Conservation (phyloP, 257 asterid species). For the Eustoma russellianum region DNA sequence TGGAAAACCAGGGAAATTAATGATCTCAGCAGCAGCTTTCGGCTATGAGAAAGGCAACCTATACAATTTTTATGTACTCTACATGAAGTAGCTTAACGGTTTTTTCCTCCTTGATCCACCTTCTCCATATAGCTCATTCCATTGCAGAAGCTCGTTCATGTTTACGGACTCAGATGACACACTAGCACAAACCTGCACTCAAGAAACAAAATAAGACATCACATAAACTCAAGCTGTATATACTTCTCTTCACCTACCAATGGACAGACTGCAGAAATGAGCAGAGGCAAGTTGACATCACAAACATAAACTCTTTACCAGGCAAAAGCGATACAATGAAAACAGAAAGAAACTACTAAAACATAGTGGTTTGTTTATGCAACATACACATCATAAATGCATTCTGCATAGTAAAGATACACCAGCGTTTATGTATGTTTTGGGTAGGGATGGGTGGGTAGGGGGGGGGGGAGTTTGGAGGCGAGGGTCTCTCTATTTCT, state of each 20-base stretch:
- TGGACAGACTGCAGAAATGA: neutral
- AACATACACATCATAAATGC: no score
- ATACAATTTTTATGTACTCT: conserved; percentile 12
- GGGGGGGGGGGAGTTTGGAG: no score
- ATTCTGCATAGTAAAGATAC: no score
- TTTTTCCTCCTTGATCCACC: conserved; percentile 46
- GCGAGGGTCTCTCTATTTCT: no score
- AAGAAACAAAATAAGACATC: no score
- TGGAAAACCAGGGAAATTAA: neutral
- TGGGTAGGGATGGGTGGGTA: no score
- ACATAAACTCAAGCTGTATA: no score
- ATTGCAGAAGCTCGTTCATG: conserved; percentile 45
- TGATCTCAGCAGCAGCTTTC: conserved; percentile 4
- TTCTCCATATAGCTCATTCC: conserved; percentile 51
- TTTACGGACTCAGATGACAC: conserved; percentile 46
- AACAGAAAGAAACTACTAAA: no score
- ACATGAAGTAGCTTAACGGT: conserved; percentile 47
- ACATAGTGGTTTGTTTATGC: no score
- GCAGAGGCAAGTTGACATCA: neutral
- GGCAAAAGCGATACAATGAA: neutral
- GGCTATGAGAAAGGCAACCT: neutral
- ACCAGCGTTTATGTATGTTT: no score
- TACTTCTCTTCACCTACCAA: no score
- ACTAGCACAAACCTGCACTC: conserved; percentile 45
- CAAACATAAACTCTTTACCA: neutral